Conservation (phyloP, 805 yeast species). For the Kodamaea lidongshanica region DNA sequence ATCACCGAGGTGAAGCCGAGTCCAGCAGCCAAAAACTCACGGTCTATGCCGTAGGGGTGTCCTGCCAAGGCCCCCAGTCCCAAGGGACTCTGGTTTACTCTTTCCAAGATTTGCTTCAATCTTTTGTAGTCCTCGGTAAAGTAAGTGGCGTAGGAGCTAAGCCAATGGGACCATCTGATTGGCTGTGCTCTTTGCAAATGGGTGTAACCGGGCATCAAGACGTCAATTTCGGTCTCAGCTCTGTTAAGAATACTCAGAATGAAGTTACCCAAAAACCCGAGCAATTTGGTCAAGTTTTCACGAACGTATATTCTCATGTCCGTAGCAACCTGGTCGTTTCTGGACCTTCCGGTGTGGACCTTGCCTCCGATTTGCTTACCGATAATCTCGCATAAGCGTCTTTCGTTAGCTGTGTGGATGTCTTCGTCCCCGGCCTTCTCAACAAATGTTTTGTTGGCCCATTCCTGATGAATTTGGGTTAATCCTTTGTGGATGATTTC, state of each 20-base stretch:
- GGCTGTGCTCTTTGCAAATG: constrained; percentile 99
- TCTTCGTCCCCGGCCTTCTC: constrained; percentile 93
- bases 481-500: constrained; percentile 79
- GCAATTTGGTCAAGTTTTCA: constrained; percentile 60
- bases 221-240: constrained; percentile 81
- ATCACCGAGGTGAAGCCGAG: constrained; percentile 80
- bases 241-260: constrained; percentile 64
- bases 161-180: constrained; percentile 99
- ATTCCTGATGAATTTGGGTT: constrained; percentile 64
- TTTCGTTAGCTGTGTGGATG: constrained; percentile 97
- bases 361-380: constrained; percentile 94
- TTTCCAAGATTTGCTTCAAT: constrained; percentile 67
- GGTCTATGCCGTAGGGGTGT: constrained; percentile 97
- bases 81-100: constrained; percentile 84
- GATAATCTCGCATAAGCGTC: constrained; percentile 93
- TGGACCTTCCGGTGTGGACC: constrained; percentile 97
- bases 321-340: constrained; percentile 99
- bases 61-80: constrained; percentile 99
- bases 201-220: constrained; percentile 98
- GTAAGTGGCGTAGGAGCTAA: constrained; percentile 90
- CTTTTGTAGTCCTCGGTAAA: constrained; percentile 87
- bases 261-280: constrained; percentile 51
- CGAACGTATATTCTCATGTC: constrained; percentile 95
- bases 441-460: constrained; percentile 64
- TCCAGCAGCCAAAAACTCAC: constrained; percentile 77